Evolutionary conservation across 257 asterid genomes (phyloP), one percentile per base, ranked within the genome.

Genomic region (Craterostigma plantagineum): DNA sequence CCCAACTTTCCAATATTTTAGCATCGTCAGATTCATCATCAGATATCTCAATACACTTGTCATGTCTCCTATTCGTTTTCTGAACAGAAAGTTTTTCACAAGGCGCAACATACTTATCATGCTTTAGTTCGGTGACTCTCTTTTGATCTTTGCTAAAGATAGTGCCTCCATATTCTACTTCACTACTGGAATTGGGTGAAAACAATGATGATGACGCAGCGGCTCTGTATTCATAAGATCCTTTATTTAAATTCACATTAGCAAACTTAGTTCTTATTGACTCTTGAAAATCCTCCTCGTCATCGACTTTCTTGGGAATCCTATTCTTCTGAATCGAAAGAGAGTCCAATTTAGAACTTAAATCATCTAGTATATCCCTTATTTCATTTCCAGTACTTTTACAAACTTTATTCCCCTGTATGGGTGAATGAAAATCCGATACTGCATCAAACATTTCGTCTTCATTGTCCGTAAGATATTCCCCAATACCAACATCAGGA

Each of bases 311-410:
- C 54, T 65, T 73, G 15, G 77, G 77, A 38, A 53, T 60, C 59
- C 57, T 51, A 58, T 48, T 78, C 78, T 66, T 86, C 70, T 81
- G 80, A 55, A 86, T 74, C 27, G 93, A 79, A 35, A 81, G 76
- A 56, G 63, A 39, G 47, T 78, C 95, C 61, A 86, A 72, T 63
- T 65, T 86, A 15, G 90, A 71, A 63, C 61, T 86, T 58, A 81
- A 67, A 46, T 81, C 93, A 55, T 72, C 60, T 43, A 81, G 75
- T 57, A 86, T 73, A 62, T 79, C 95, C 73, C 69, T 66, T 45
- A 81, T 86, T 59, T 80, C 94, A 46, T 52, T 69, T 46, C 61
- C 77, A 52, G 46, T 61, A 43, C 52, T 65, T 58, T 59, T 75
- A 52, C 42, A 38, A 53, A 68, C 15, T 59, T 41, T 59, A 50